Evolutionary conservation across 2,329 filamentous ascomycete genomes (phyloP), one percentile per base, ranked within the genome.

Genomic region (Bipolaris oryzae): DNA sequence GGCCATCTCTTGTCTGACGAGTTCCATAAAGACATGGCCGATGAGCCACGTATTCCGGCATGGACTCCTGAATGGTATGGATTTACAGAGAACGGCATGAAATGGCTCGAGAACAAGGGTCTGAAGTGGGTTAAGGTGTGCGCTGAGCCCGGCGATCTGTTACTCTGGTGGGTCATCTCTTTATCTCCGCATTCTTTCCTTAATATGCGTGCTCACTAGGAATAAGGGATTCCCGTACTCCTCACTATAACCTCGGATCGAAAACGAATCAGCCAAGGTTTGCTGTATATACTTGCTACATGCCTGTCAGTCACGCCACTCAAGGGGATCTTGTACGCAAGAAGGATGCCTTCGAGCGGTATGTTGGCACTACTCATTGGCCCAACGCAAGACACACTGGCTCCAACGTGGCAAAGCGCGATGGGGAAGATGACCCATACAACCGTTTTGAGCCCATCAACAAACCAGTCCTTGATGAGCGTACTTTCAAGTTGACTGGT

Each of bases 401-500:
- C 23, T 68, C 63, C 10, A 74, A 74, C 23, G 51, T 68, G 3
- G 71, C 73, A 11, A 69, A 73, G 58, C 62, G 72, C 41, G 63
- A 72, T 52, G 72, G 69, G 1, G 57, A 64, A 35, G 66, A 68
- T 4, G 69, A 74, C 49, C 66, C 69, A 9, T 65, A 77, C 56
- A 77, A 78, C 33, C 69, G 77, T 15, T 65, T 71, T 15, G 66
- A 71, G 60, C 79, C 79, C 0, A 60, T 78, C 1, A 75, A 78
- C 41, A 77, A 79, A 55, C 74, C 77, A 0, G 56, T 69, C n/a
- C 58, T 82, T 21, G 69, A 68, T 53, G 79, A 81, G 69, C 61
- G 78, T 23, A 77, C 76, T 0, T 80, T 77, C 62, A 80, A 76
- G 62, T 62, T 82, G 50, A 82, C 80, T 3, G 80, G 80, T 2